phyloP scores from a whole-genome alignment of 805 yeast species.

The Yarrowia keelungensis region DNA sequence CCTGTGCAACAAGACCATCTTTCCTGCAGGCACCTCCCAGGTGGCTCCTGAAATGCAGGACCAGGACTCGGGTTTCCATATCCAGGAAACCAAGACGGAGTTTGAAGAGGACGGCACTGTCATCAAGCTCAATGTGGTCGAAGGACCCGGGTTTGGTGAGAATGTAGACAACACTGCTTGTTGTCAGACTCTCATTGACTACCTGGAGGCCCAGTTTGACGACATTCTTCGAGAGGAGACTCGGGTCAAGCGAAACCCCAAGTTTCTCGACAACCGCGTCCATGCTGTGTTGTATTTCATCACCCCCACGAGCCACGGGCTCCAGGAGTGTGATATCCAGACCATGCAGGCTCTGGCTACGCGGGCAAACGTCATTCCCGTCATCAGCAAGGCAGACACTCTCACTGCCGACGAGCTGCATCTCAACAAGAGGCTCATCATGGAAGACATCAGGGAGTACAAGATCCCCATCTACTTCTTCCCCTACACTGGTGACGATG shows the following conservation, averaged over 20 bases:
- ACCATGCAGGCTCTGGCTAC: constrained; percentile 79
- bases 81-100: constrained; percentile 51
- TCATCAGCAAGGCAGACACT: constrained; percentile 85
- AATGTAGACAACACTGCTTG: constrained; percentile 67
- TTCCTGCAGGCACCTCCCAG: constrained; percentile 46
- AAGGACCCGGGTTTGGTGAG: constrained; percentile 82
- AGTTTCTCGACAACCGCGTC: constrained; percentile 74
- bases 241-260: constrained; percentile 82
- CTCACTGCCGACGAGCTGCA: constrained; percentile 78
- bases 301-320: constrained; percentile 59
- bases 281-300: constrained; percentile 84
- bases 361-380: constrained; percentile 84
- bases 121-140: constrained; percentile 63
- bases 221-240: constrained; percentile 81
- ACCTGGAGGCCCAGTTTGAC: constrained; percentile 74
- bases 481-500: constrained; percentile 54
- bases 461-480: constrained; percentile 76
- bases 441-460: constrained; percentile 74
- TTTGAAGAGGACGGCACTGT: constrained; percentile 64
- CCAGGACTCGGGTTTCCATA: constrained; percentile 40
- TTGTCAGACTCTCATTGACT: constrained; percentile 58
- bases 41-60: constrained; percentile 37
- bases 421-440: constrained; percentile 74
- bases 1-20: constrained; percentile 82
- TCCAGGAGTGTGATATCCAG: constrained; percentile 75